These are phyloP conservation scores for Suillus spraguei DNA, from an alignment of 768 basidiomycete genomes.

Conservation along the genomic window DNA sequence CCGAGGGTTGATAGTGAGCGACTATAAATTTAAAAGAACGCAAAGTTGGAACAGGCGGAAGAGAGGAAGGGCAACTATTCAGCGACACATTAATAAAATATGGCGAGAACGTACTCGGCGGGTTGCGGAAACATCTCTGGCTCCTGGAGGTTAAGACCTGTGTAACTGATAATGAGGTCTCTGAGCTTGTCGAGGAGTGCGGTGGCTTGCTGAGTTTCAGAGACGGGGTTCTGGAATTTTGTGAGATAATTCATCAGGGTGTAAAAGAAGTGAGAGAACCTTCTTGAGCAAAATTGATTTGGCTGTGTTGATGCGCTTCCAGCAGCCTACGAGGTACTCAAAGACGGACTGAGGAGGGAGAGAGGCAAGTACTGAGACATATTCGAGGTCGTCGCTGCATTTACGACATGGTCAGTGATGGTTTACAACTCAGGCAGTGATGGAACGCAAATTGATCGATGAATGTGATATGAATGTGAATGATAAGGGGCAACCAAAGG, in stretches of 20 bases:
- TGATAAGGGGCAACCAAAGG: background rate
- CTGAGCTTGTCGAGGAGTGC: conserved; percentile 73
- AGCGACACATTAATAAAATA: background rate
- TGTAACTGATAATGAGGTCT: conserved; percentile 85
- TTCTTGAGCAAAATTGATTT: conserved; percentile 61
- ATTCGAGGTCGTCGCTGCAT: conserved; percentile 72
- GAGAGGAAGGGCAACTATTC: background rate
- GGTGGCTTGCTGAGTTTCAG: conserved; percentile 61
- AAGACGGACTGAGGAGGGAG: conserved; percentile 79
- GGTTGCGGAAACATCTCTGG: conserved; percentile 96
- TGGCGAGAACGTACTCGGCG: conserved; percentile 49
- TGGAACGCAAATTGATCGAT: background rate
- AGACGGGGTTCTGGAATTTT: conserved; percentile 49
- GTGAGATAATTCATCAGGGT: conserved; percentile 37
- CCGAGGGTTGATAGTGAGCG: conserved; percentile 47
- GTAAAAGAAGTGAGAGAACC: conserved; percentile 38
- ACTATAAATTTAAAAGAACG: background rate
- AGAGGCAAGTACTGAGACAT: conserved; percentile 70
- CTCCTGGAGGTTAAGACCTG: conserved; percentile 87
- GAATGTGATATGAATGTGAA: background rate
- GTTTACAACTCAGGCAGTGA: background rate
- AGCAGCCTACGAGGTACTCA: conserved; percentile 88
- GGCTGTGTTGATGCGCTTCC: conserved; percentile 79
- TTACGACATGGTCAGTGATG: conserved; percentile 9
- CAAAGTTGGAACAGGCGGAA: background rate